These are phyloP conservation scores for Geranium incanum DNA, from an alignment of 441 rosid species.

Conservation along the genomic window DNA sequence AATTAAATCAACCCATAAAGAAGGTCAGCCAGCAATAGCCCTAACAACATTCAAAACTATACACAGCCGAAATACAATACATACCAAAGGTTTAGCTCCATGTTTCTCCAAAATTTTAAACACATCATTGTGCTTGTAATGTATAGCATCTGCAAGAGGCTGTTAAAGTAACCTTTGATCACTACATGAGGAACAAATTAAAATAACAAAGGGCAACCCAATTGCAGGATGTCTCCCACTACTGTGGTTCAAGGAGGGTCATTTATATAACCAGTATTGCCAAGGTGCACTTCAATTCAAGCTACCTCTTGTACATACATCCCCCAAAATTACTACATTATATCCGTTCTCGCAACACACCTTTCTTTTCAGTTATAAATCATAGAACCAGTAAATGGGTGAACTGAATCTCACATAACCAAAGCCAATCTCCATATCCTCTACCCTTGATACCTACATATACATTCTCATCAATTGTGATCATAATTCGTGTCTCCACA, in stretches of 20 bases:
- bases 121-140: constrained; percentile 67
- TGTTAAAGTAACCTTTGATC: constrained; percentile 35
- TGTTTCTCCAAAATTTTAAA: constrained; percentile 64
- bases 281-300: no score
- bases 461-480: neutral
- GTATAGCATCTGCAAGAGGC: constrained; percentile 90
- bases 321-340: no score
- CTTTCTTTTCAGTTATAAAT: neutral
- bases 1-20: neutral
- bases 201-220: neutral
- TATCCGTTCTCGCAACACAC: no score
- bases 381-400: neutral
- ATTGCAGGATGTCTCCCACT: neutral
- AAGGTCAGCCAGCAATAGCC: neutral
- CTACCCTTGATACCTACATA: neutral
- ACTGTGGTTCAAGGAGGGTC: no score
- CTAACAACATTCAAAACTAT: neutral
- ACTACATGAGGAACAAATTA: neutral
- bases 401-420: neutral
- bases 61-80: constrained; percentile 10
- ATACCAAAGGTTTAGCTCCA: constrained; percentile 76
- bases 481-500: neutral
- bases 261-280: no score
- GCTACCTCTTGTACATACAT: no score
- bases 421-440: neutral